Evolutionary conservation across 768 basidiomycete genomes (phyloP).

Genomic region (Hydnomerulius pinastri): DNA sequence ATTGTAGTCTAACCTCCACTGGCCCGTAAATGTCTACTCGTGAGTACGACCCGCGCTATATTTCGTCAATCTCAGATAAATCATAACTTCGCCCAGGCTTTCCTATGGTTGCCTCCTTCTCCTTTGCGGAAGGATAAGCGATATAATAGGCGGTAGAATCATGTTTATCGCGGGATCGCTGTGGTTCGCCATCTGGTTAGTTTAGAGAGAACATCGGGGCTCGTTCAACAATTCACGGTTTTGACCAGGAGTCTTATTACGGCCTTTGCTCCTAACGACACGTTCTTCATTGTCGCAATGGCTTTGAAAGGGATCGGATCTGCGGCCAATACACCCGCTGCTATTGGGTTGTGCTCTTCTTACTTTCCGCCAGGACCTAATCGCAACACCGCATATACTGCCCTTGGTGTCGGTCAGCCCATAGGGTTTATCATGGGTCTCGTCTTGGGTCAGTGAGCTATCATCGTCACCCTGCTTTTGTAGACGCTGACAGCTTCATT

Average conservation of each 20-base stretch:
- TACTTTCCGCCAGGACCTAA: conserved; percentile 32
- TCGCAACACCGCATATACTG: conserved; percentile 35
- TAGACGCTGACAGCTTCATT: neutral
- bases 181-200: conserved; percentile 35
- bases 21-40: conserved; percentile 29
- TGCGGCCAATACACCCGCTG: conserved; percentile 37
- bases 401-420: conserved; percentile 36
- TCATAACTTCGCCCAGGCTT: conserved; percentile 10
- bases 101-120: conserved; percentile 26
- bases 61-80: neutral
- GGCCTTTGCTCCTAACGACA: conserved; percentile 29
- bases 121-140: conserved; percentile 27
- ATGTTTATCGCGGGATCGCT: conserved; percentile 34
- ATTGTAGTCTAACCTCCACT: conserved; percentile 20
- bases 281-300: conserved; percentile 32
- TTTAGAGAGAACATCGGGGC: neutral
- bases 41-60: conserved; percentile 8
- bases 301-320: conserved; percentile 35
- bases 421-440: conserved; percentile 36
- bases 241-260: conserved; percentile 30
- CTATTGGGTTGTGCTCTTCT: conserved; percentile 26
- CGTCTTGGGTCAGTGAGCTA: conserved; percentile 25
- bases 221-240: neutral
- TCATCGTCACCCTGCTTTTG: neutral
- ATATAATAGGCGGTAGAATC: conserved; percentile 24